A percentile compares a stretch with the other conserved stretches of the same genome.
Conservation (phyloP, 148 eudicot species). For the Camellia japonica region DNA sequence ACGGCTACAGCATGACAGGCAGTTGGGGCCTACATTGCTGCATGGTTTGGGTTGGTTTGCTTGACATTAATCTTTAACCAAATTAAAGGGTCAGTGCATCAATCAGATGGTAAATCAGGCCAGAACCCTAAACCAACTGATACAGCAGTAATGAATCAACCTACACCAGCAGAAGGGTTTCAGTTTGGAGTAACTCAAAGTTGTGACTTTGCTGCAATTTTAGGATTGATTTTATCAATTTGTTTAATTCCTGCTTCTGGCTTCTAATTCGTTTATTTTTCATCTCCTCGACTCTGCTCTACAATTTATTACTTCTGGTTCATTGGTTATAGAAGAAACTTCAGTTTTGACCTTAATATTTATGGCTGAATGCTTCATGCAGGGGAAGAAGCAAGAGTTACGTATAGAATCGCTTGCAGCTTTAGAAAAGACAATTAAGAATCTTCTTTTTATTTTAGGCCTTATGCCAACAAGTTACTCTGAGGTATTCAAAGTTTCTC, state of each 20-base stretch:
- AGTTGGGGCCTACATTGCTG: conserved; percentile 2
- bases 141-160: background rate
- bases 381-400: conserved; percentile 81
- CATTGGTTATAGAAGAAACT: background rate
- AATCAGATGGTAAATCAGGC: background rate
- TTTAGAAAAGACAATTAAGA: conserved; percentile 51
- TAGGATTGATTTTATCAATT: background rate
- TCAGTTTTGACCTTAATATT: background rate
- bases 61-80: background rate
- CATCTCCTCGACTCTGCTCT: background rate
- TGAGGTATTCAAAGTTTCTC: conserved; percentile 44
- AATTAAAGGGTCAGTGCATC: background rate
- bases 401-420: conserved; percentile 88
- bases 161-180: background rate
- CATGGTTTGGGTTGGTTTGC: background rate
- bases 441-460: conserved; percentile 58
- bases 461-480: conserved; percentile 72
- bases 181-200: conserved; percentile 1
- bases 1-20: background rate
- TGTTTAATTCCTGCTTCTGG: background rate
- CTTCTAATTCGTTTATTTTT: background rate
- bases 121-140: background rate
- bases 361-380: conserved; percentile 22
- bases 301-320: background rate
- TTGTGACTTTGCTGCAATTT: background rate